These are phyloP conservation scores for Gossypioides kirkii DNA, from an alignment of 345 rosid genomes.

Conservation along the genomic window DNA sequence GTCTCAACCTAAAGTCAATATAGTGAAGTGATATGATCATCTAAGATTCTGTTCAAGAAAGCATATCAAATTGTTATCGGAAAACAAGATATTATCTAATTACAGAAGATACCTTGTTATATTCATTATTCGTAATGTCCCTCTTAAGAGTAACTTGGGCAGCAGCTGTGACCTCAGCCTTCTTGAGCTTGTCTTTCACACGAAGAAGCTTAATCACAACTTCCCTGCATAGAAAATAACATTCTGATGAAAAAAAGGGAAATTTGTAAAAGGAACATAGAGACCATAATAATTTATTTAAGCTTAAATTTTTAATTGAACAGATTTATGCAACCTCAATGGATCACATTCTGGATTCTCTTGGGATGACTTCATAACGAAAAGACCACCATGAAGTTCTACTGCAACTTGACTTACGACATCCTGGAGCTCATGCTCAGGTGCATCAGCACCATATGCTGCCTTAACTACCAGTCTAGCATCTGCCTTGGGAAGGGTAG, in stretches of 20 bases:
- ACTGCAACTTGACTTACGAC: constrained; percentile 54
- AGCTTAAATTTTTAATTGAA: constrained; percentile 4
- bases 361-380: constrained; percentile 49
- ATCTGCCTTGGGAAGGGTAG: constrained; percentile 64
- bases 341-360: constrained; percentile 59
- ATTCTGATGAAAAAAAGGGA: not conserved
- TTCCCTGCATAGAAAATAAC: constrained; percentile 35
- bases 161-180: constrained; percentile 53
- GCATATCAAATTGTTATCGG: not conserved
- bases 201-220: constrained; percentile 58
- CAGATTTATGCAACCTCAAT: constrained; percentile 44
- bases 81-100: not conserved
- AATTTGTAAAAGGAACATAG: not conserved
- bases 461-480: constrained; percentile 44
- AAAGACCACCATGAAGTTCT: constrained; percentile 46
- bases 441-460: constrained; percentile 60
- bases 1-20: not conserved
- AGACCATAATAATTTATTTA: not conserved
- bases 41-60: not conserved
- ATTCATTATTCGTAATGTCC: constrained; percentile 43
- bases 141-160: constrained; percentile 37
- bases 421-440: constrained; percentile 47
- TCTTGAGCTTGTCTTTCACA: constrained; percentile 57
- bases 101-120: constrained; percentile 47
- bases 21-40: not conserved